Conservation (phyloP, 306 rosid genomes). For the barrel medic (Medicago truncatula) region DNA sequence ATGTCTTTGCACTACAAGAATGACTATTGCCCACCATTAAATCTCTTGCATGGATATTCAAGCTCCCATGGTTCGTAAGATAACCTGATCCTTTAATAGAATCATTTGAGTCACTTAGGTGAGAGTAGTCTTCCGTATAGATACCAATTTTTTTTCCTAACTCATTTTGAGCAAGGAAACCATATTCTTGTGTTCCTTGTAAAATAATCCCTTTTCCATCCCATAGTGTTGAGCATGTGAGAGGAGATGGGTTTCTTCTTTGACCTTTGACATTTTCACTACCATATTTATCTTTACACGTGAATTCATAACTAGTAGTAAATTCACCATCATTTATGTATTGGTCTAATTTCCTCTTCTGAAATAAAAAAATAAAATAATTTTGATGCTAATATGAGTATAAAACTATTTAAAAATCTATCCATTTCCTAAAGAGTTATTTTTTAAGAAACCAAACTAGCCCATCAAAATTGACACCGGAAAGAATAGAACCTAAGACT, state of each 20-base stretch:
- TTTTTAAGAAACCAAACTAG: too few species aligned
- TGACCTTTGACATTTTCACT: neutral
- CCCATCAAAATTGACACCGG: too few species aligned
- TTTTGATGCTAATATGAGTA: too few species aligned
- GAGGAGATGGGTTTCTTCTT: neutral
- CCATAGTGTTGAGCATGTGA: constrained; percentile 1
- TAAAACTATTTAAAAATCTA: too few species aligned
- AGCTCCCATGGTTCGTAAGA: neutral
- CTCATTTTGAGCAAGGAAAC: neutral
- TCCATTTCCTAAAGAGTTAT: too few species aligned
- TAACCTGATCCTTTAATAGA: constrained; percentile 18
- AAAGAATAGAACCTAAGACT: too few species aligned
- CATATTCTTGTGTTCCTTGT: constrained; percentile 12
- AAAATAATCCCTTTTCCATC: neutral
- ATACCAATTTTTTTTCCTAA: neutral
- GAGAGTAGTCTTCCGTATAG: neutral
- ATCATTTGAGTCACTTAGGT: constrained; percentile 2
- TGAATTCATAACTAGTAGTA: constrained; percentile 1
- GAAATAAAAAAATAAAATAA: too few species aligned
- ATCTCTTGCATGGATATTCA: constrained; percentile 6
- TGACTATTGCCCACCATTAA: neutral
- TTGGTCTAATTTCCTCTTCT: too few species aligned
- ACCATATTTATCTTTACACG: neutral
- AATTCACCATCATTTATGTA: constrained; percentile 14
- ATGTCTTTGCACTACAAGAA: neutral